Percentiles rank a stretch among this genome's conserved stretches.
Conservation (phyloP, 163 green algal species). For the Scenedesmus sp. region DNA sequence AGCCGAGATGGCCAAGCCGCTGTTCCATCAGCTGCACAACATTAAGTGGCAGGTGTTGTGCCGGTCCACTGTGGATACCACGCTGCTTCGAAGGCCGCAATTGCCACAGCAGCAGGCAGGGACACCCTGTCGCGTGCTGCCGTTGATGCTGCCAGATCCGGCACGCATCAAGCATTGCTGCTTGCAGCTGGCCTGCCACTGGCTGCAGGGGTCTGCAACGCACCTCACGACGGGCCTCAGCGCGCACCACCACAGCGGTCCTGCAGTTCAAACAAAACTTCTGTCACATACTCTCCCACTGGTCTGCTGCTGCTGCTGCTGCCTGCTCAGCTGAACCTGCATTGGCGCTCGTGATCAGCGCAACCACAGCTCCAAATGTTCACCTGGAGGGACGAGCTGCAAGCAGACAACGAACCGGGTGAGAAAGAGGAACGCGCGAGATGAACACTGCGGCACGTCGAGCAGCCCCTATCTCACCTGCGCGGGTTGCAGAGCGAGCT, state of each 20-base stretch:
- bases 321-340: not conserved
- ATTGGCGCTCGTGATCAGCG: not conserved
- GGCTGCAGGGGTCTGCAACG: not conserved
- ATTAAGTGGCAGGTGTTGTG: not conserved
- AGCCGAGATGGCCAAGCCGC: not conserved
- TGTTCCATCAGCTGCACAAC: not conserved
- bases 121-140: not conserved
- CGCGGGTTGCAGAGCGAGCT: constrained; percentile 36
- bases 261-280: constrained; percentile 55
- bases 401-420: not conserved
- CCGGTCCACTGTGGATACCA: not conserved
- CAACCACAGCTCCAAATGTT: not conserved
- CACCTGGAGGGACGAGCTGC: constrained; percentile 57
- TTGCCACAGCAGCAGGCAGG: not conserved
- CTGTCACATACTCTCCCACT: constrained; percentile 10
- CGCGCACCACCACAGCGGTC: constrained; percentile 75
- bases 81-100: not conserved
- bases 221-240: constrained; percentile 75
- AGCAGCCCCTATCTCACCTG: constrained; percentile 24
- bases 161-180: not conserved
- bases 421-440: not conserved
- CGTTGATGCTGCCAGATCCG: constrained; percentile 17
- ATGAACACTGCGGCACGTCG: not conserved
- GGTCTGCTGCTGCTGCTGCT: not conserved
- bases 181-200: not conserved